Percentiles rank a stretch among this genome's conserved stretches.
These are phyloP conservation scores for Mentha longifolia DNA, from an alignment of 257 asterid genomes.

Conservation along the genomic window DNA sequence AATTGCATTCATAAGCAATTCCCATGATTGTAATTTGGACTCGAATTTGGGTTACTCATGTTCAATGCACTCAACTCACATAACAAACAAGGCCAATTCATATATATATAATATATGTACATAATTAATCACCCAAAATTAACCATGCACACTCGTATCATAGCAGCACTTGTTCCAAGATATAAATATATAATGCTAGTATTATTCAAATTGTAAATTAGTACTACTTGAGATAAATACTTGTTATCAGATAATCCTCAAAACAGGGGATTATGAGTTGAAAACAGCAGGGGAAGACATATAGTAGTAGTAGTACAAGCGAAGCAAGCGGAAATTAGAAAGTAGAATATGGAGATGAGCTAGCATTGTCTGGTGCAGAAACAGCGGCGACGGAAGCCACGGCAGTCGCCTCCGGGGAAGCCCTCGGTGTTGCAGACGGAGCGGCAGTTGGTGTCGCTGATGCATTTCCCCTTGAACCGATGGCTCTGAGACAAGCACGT, in stretches of 20 bases:
- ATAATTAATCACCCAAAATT: too few species aligned
- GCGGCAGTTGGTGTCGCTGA: slow-evolving; percentile 48
- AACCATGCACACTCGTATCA: too few species aligned
- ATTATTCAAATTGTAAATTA: too few species aligned
- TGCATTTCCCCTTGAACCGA: slow-evolving; percentile 41
- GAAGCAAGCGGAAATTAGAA: background rate
- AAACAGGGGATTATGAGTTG: too few species aligned
- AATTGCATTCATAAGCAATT: slow-evolving; percentile 1
- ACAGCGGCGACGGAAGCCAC: slow-evolving; percentile 50
- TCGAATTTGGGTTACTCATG: background rate
- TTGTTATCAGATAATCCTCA: too few species aligned
- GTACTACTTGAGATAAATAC: too few species aligned
- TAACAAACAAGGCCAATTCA: background rate
- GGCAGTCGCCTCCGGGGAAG: slow-evolving; percentile 44
- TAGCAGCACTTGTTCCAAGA: too few species aligned
- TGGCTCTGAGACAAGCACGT: slow-evolving; percentile 41
- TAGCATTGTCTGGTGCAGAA: slow-evolving; percentile 44
- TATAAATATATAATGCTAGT: too few species aligned
- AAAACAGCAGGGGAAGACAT: too few species aligned
- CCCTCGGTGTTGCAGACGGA: slow-evolving; percentile 46
- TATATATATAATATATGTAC: too few species aligned
- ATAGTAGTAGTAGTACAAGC: too few species aligned
- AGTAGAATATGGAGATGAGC: background rate
- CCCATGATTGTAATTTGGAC: background rate
- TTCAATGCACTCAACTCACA: background rate